A percentile compares a stretch with the other conserved stretches of the same genome.
Evolutionary conservation across 2,329 filamentous ascomycete genomes (phyloP).

Genomic region (Xylariales sp.): DNA sequence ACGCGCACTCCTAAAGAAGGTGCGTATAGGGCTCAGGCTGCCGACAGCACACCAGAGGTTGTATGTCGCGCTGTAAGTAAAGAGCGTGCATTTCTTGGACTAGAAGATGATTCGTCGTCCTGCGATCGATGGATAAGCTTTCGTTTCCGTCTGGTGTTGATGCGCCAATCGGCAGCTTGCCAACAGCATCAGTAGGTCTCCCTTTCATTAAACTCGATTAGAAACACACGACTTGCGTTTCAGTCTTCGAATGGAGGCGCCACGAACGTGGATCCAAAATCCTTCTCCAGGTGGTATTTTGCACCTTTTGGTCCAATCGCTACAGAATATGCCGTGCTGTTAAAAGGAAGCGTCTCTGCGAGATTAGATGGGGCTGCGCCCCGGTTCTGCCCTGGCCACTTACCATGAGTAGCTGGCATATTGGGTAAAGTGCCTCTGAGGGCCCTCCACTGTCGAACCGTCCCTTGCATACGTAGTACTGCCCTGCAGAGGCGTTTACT

Average conservation of each 20-base stretch:
- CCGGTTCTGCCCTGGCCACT: conserved; percentile 24
- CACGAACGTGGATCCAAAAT: conserved; percentile 16
- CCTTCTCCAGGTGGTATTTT: not conserved
- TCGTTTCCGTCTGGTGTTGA: conserved; percentile 6
- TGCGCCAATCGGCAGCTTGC: conserved; percentile 35
- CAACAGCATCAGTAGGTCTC: conserved; percentile 28
- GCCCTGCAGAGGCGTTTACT: too few relatives aligned
- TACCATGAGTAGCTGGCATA: conserved; percentile 29
- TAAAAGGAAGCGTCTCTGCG: conserved; percentile 12
- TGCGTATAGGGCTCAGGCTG: not conserved
- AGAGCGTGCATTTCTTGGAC: not conserved
- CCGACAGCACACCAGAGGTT: too few relatives aligned
- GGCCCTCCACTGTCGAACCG: not conserved
- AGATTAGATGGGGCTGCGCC: conserved; percentile 32
- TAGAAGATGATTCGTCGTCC: not conserved
- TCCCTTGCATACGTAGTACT: conserved; percentile 38
- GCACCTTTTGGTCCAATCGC: not conserved
- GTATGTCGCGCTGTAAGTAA: too few relatives aligned
- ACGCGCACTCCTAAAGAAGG: not conserved
- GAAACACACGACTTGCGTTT: conserved; percentile 29
- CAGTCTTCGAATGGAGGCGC: conserved; percentile 17
- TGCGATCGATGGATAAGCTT: not conserved
- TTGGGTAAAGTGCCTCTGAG: conserved; percentile 23
- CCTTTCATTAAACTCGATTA: conserved; percentile 36
- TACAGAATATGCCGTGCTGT: conserved; percentile 14